These are phyloP conservation scores for Phytophthora citricola DNA, from an alignment of 352 stramenopile genomes.

Conservation along the genomic window DNA sequence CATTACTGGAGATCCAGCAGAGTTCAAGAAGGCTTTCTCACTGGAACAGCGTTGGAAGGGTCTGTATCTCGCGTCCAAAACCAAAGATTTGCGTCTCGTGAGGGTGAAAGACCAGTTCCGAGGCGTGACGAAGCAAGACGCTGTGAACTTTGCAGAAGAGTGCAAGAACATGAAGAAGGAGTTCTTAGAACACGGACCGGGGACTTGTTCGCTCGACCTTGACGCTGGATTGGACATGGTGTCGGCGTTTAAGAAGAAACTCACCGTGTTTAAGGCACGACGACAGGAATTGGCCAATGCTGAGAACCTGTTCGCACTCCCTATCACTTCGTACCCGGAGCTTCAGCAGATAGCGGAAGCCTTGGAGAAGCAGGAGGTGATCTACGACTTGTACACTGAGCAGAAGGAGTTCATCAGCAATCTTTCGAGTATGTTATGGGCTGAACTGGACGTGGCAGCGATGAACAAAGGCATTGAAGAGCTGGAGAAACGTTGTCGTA, in stretches of 20 bases:
- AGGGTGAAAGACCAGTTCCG: conserved; percentile 96
- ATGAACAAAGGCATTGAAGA: conserved; percentile 94
- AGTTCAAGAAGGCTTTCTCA: conserved; percentile 75
- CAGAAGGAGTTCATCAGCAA: conserved; percentile 94
- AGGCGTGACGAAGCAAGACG: conserved; percentile 93
- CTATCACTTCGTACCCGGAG: conserved; percentile 92
- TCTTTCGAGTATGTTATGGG: conserved; percentile 92
- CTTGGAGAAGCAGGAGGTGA: conserved; percentile 88
- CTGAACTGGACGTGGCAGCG: conserved; percentile 90
- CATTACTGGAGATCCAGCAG: conserved; percentile 74
- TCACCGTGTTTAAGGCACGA: conserved; percentile 78
- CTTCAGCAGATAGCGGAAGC: conserved; percentile 88
- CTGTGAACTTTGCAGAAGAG: conserved; percentile 87
- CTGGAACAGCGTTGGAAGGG: conserved; percentile 88
- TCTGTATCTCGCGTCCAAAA: conserved; percentile 88
- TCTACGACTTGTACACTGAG: conserved; percentile 94
- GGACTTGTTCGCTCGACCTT: conserved; percentile 82
- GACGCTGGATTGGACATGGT: conserved; percentile 92
- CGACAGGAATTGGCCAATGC: conserved; percentile 93
- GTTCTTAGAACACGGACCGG: conserved; percentile 89
- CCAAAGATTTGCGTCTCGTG: conserved; percentile 93
- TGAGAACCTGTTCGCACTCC: conserved; percentile 93
- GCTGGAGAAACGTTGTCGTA: conserved; percentile 92
- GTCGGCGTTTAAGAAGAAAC: conserved; percentile 80
- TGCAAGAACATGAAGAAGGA: conserved; percentile 88